phyloP scores from a whole-genome alignment of 2,329 filamentous ascomycete species.

The Penicillium sclerotigenum region DNA sequence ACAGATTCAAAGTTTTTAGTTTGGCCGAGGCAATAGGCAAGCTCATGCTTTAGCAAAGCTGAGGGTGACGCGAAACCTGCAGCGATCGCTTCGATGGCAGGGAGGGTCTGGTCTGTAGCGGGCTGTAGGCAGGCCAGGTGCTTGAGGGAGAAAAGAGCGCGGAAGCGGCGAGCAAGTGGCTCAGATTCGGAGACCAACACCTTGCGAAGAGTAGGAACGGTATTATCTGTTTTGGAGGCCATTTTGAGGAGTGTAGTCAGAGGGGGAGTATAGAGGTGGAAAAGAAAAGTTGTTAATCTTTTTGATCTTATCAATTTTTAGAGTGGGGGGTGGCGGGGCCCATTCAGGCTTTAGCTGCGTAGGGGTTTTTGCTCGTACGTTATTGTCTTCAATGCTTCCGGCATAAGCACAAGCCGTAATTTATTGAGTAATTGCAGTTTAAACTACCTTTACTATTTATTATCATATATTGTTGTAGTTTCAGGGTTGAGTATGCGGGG shows the following conservation, averaged over 20 bases:
- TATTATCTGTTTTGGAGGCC: conserved; percentile 34
- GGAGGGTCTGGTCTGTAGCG: conserved; percentile 55
- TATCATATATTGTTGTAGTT: not conserved
- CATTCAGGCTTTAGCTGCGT: not conserved
- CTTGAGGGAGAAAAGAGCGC: conserved; percentile 96
- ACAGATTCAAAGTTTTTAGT: conserved; percentile 74
- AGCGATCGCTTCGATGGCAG: conserved; percentile 76
- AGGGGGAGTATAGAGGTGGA: conserved; percentile 1
- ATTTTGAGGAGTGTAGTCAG: conserved; percentile 20
- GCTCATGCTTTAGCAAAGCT: conserved; percentile 89
- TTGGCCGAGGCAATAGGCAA: conserved; percentile 95
- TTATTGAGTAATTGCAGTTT: not conserved
- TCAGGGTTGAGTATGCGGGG: not conserved
- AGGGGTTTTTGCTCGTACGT: conserved; percentile 6
- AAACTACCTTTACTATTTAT: not conserved
- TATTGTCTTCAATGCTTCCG: not conserved
- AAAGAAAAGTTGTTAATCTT: conserved; percentile 23
- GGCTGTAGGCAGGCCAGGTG: conserved; percentile 72
- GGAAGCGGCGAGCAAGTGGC: conserved; percentile 84
- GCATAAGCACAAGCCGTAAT: not conserved
- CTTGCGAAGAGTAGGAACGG: conserved; percentile 55
- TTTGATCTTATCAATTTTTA: conserved; percentile 42
- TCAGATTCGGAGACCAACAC: conserved; percentile 76
- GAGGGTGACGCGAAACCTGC: conserved; percentile 81
- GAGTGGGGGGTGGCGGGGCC: conserved; percentile 38